phyloP scores from a whole-genome alignment of 768 basidiomycete species.

The Termitomyces heimii region DNA sequence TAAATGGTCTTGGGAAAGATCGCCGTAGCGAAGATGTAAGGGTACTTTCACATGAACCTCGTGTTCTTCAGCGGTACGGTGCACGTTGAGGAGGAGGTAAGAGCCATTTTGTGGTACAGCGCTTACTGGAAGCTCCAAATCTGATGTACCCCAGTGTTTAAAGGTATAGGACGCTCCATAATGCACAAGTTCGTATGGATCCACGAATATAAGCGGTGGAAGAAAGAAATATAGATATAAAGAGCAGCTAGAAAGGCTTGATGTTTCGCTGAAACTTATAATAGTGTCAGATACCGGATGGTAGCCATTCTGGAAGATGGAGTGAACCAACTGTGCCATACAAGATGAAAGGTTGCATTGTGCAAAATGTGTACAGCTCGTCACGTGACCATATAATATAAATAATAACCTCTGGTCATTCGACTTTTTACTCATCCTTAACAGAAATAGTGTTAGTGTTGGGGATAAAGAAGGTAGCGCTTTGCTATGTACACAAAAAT shows the following conservation, averaged over 20 bases:
- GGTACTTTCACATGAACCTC: constrained; percentile 32
- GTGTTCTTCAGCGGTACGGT: constrained; percentile 1
- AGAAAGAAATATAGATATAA: constrained; percentile 33
- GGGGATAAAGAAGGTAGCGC: background rate
- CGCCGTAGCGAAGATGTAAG: constrained; percentile 41
- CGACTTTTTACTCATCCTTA: too few relatives aligned
- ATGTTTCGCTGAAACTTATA: constrained; percentile 16
- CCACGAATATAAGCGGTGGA: constrained; percentile 39
- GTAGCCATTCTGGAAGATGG: constrained; percentile 27
- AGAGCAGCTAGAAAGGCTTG: constrained; percentile 21
- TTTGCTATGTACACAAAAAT: background rate
- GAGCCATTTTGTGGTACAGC: constrained; percentile 25
- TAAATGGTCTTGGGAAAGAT: constrained; percentile 14
- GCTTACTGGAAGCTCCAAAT: constrained; percentile 39
- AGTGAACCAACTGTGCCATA: constrained; percentile 23
- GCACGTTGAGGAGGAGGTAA: constrained; percentile 20
- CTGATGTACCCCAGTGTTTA: constrained; percentile 33
- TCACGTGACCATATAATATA: background rate
- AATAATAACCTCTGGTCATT: too few relatives aligned
- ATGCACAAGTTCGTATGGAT: constrained; percentile 41
- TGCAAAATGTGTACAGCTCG: background rate
- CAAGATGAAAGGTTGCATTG: background rate
- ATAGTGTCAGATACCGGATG: constrained; percentile 30
- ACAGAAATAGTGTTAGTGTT: background rate
- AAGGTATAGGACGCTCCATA: constrained; percentile 31